Evolutionary conservation across 139 green algal species (phyloP).

Genomic region (Volvox africanus): DNA sequence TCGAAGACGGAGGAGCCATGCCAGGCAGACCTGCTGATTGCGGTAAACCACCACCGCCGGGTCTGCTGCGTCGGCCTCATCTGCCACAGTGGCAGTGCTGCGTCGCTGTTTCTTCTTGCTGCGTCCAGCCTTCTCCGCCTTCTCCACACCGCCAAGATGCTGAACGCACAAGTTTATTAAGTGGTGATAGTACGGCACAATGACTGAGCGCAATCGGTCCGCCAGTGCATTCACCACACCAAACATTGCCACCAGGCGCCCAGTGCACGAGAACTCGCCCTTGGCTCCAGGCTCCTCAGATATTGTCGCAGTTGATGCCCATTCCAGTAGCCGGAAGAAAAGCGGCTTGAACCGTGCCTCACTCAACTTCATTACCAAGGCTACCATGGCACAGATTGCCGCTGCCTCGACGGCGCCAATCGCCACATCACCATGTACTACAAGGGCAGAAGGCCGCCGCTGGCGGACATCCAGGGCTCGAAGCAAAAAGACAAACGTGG

Average conservation of each 20-base stretch:
- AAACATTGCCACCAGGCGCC: conserved; percentile 70
- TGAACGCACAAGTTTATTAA: conserved; percentile 68
- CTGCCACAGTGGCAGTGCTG: conserved; percentile 7
- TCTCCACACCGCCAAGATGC: conserved; percentile 58
- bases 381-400: conserved; percentile 70
- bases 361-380: conserved; percentile 90
- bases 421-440: conserved; percentile 5
- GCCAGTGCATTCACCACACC: conserved; percentile 69
- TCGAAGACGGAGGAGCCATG: conserved; percentile 69
- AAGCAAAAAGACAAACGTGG: conserved; percentile 83
- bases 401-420: conserved; percentile 66
- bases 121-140: background rate
- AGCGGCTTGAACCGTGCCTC: conserved; percentile 93
- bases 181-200: conserved; percentile 88
- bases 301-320: conserved; percentile 60
- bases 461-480: conserved; percentile 81
- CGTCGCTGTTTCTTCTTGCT: conserved; percentile 69
- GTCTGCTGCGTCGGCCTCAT: background rate
- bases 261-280: conserved; percentile 11
- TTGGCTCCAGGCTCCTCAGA: conserved; percentile 7
- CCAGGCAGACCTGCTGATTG: conserved; percentile 14
- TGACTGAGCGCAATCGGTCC: conserved; percentile 84
- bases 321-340: conserved; percentile 91
- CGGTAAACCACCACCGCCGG: background rate
- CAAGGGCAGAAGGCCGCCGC: conserved; percentile 46